phyloP scores from a whole-genome alignment of 805 yeast genomes.

The Phaffomyces antillensis region DNA sequence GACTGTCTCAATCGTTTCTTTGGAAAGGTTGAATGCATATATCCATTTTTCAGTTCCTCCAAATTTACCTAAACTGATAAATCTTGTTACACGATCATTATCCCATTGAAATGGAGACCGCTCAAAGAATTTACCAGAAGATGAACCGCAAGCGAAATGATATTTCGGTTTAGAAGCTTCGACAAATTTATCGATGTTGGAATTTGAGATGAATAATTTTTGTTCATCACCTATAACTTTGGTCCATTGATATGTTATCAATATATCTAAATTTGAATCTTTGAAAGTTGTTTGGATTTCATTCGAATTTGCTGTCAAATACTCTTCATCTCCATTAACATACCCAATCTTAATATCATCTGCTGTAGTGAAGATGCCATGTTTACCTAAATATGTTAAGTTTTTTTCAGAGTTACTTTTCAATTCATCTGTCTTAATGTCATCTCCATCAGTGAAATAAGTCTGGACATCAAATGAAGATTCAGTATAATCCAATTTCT shows the following conservation, averaged over 20 bases:
- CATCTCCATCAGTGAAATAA: slow-evolving; percentile 17
- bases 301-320: slow-evolving; percentile 19
- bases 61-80: slow-evolving; percentile 56
- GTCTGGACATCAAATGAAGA: slow-evolving; percentile 12
- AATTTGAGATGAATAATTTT: slow-evolving; percentile 38
- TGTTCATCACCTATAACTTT: slow-evolving; percentile 38
- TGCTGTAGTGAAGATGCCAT: slow-evolving; percentile 32
- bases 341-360: slow-evolving; percentile 45
- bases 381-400: slow-evolving; percentile 16
- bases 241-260: slow-evolving; percentile 60
- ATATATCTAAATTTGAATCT: slow-evolving; percentile 39
- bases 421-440: slow-evolving; percentile 6
- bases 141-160: slow-evolving; percentile 53
- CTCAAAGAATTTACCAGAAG: slow-evolving; percentile 44
- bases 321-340: slow-evolving; percentile 26
- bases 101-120: slow-evolving; percentile 53
- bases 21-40: slow-evolving; percentile 57
- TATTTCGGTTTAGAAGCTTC: slow-evolving; percentile 49
- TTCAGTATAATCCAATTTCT: not conserved
- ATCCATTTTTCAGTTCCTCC: slow-evolving; percentile 59
- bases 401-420: not conserved
- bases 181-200: slow-evolving; percentile 40
- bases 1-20: slow-evolving; percentile 22
- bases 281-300: slow-evolving; percentile 18
- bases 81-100: slow-evolving; percentile 43